Base-by-base conservation (phyloP, 2,329 filamentous ascomycete species). In the Talaromyces sp. region DNA sequence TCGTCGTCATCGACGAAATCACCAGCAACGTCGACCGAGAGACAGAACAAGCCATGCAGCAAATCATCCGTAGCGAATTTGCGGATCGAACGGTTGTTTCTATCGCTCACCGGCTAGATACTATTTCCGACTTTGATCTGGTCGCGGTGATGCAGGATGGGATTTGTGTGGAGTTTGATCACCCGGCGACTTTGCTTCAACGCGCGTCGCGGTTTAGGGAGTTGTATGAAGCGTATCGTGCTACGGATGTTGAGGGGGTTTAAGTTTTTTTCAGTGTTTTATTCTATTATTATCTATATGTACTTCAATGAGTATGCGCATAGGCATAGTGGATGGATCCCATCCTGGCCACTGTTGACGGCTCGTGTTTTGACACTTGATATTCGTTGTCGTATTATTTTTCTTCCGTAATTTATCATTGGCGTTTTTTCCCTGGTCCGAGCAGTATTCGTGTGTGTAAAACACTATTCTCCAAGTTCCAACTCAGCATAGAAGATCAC, bases 21-120 rank as follows among this genome's bases (percentile, higher is more conserved):
- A 32, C 30, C 2, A 60, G 65, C 58, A 85, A 81, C 61, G 80
- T 88, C 33, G 86, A 88, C 66, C 73, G 76, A 7, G 78, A 78
- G 53, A 86, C 85, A 2, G 85, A 87, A 65, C 75, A 78, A 39
- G 73, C 79, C 19, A 84, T 88, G 72, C 84, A 87, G 67, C 75
- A 76, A 28, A 77, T 85, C 30, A 79, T 88, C 58, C 78, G 83
- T 3, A 74, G 79, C 52, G 77, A 79, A n/a, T 86, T 88, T 68
- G 69, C 72, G 2, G 75, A 74, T 3, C 82, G 84, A 62, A 90
- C 88, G 0, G 81, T 90, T 57, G 76, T 86, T 57, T 77, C 81
- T 0, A 81, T 86, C 3, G 82, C 82, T 4, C 83, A 86, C 71
- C 81, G 82, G 19, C 73, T 86, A 39, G 79, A 83, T 28, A 75